These are phyloP conservation scores for Nannizzia gypsea DNA, from an alignment of 2,329 filamentous ascomycete species.

Conservation along the genomic window DNA sequence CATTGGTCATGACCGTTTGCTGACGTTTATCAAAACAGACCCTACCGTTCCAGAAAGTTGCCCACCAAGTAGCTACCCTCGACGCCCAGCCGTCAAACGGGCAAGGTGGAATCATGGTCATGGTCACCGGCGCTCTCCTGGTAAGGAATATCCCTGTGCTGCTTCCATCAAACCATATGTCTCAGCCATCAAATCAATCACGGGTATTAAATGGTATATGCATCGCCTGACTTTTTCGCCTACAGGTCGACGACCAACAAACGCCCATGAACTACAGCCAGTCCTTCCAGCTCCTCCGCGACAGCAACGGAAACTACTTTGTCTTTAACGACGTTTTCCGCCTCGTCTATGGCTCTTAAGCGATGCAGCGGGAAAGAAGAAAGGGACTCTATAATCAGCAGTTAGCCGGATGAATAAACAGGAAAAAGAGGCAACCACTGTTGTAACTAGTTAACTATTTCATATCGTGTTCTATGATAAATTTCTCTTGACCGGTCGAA, in stretches of 20 bases:
- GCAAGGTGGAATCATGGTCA: slow-evolving; percentile 62
- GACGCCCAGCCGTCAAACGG: slow-evolving; percentile 69
- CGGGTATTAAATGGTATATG: neutral
- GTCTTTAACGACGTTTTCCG: slow-evolving; percentile 95
- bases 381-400: neutral
- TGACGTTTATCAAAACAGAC: slow-evolving; percentile 38
- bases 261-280: slow-evolving; percentile 86
- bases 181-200: too few species aligned
- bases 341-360: slow-evolving; percentile 47
- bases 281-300: slow-evolving; percentile 70
- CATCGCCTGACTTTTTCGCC: neutral
- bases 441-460: neutral
- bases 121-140: slow-evolving; percentile 76
- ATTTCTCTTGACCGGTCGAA: neutral
- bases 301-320: slow-evolving; percentile 58
- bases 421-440: neutral
- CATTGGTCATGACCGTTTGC: neutral
- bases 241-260: slow-evolving; percentile 71
- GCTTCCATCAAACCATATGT: too few species aligned
- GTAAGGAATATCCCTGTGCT: slow-evolving; percentile 42
- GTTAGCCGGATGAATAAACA: neutral
- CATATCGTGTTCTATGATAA: neutral
- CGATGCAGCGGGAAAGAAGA: neutral
- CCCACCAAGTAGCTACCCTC: slow-evolving; percentile 63
- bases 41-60: slow-evolving; percentile 70